These are phyloP conservation scores for Vigna angularis DNA, from an alignment of 306 rosid species.

Conservation along the genomic window DNA sequence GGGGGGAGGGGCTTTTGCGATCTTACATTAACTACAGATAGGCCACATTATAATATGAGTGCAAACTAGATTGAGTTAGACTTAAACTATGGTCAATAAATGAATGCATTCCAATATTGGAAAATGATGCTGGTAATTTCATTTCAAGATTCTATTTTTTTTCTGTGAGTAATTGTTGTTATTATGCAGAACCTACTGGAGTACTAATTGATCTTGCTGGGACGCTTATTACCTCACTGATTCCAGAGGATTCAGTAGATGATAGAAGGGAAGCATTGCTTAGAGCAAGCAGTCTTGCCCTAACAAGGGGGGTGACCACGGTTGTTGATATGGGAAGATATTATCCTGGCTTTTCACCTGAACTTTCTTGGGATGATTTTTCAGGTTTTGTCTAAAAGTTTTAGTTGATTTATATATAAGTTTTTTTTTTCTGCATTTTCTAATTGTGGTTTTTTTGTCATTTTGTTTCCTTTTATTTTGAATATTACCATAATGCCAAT, in stretches of 20 bases:
- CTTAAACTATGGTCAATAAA: not conserved
- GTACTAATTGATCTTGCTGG: conserved; percentile 76
- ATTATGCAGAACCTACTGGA: conserved; percentile 82
- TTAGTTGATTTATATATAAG: conserved; percentile 28
- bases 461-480: conserved; percentile 2
- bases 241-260: conserved; percentile 72
- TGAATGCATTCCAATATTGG: conserved; percentile 18
- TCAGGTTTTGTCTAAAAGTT: conserved; percentile 58
- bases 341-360: conserved; percentile 63
- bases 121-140: conserved; percentile 21
- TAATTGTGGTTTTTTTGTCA: not conserved
- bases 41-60: too few species aligned
- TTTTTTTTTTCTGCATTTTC: not conserved
- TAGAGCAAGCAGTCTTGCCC: conserved; percentile 72
- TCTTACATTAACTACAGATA: too few species aligned
- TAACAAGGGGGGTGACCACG: conserved; percentile 82
- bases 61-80: too few species aligned
- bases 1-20: too few species aligned
- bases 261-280: conserved; percentile 83
- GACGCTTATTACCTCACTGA: conserved; percentile 53
- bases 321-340: conserved; percentile 93
- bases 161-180: conserved; percentile 10
- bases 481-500: conserved; percentile 12
- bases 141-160: conserved; percentile 8
- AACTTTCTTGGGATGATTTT: conserved; percentile 86